Percentiles rank a stretch among this genome's conserved stretches.
phyloP scores from a whole-genome alignment of 345 rosid genomes.

The Hibiscus trionum region DNA sequence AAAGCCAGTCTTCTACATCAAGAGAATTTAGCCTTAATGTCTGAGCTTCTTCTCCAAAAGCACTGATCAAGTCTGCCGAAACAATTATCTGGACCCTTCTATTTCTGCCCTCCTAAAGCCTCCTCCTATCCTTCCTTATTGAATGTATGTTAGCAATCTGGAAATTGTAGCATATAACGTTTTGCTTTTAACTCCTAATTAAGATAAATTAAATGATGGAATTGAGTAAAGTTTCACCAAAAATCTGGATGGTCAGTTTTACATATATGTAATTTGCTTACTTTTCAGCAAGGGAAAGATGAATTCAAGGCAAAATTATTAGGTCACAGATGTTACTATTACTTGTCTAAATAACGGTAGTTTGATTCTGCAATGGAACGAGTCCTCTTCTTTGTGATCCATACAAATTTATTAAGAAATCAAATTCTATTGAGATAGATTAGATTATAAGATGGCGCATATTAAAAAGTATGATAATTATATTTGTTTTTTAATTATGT shows the following conservation, averaged over 20 bases:
- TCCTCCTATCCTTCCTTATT: not conserved
- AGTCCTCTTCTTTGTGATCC: no score
- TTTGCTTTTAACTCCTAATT: not conserved
- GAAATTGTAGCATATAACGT: not conserved
- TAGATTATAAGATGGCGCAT: no score
- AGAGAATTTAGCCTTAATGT: slow-evolving; percentile 46
- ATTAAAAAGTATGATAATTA: no score
- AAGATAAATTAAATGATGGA: not conserved
- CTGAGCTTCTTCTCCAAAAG: slow-evolving; percentile 19
- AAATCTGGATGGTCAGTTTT: not conserved
- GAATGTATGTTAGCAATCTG: not conserved
- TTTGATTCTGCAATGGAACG: no score
- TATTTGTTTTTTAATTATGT: no score
- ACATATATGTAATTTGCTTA: not conserved
- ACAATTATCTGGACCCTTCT: not conserved
- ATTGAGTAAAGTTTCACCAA: not conserved
- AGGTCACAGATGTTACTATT: no score
- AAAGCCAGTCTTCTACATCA: slow-evolving; percentile 45
- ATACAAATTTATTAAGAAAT: no score
- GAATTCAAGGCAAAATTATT: no score
- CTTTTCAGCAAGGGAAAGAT: no score
- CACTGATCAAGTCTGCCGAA: not conserved
- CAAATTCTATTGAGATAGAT: no score
- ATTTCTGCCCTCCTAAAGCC: no score
- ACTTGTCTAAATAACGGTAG: no score